phyloP scores from a whole-genome alignment of 2,329 filamentous ascomycete genomes.

The Microcyclospora tardicrescens region DNA sequence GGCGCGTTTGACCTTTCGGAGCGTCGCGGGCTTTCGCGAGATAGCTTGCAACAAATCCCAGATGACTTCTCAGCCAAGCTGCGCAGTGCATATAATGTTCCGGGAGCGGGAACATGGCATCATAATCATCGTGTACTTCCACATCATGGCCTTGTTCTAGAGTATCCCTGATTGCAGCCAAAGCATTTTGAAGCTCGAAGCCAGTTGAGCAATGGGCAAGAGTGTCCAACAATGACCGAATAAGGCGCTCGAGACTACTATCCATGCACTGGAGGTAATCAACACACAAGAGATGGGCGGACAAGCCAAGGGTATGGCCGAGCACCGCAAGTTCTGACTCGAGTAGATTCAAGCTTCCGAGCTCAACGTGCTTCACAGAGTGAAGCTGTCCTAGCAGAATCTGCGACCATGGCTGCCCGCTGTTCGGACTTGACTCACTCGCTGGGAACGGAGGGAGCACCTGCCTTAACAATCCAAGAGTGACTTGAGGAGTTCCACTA shows the following conservation, averaged over 20 bases:
- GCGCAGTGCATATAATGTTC: no score
- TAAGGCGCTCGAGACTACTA: constrained; percentile 14
- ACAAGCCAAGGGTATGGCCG: constrained; percentile 23
- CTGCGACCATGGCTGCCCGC: not conserved
- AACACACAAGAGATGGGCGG: constrained; percentile 22
- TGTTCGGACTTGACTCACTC: not conserved
- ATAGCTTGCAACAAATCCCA: not conserved
- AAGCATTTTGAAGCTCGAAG: not conserved
- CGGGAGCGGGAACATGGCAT: not conserved
- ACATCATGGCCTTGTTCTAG: not conserved
- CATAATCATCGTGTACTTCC: not conserved
- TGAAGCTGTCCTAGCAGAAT: not conserved
- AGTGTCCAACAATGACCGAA: constrained; percentile 23
- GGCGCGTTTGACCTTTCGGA: not conserved
- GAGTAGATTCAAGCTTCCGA: constrained; percentile 29
- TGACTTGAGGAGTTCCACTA: not conserved
- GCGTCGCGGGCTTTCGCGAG: not conserved
- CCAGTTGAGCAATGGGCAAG: constrained; percentile 1
- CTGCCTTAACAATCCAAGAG: not conserved
- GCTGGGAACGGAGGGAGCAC: not conserved
- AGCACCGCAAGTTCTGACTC: constrained; percentile 27
- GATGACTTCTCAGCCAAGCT: not conserved
- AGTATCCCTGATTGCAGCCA: not conserved
- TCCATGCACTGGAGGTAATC: constrained; percentile 20
- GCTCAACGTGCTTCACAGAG: constrained; percentile 23